phyloP scores from a whole-genome alignment of 345 rosid genomes.

The Salix koriyanagi region DNA sequence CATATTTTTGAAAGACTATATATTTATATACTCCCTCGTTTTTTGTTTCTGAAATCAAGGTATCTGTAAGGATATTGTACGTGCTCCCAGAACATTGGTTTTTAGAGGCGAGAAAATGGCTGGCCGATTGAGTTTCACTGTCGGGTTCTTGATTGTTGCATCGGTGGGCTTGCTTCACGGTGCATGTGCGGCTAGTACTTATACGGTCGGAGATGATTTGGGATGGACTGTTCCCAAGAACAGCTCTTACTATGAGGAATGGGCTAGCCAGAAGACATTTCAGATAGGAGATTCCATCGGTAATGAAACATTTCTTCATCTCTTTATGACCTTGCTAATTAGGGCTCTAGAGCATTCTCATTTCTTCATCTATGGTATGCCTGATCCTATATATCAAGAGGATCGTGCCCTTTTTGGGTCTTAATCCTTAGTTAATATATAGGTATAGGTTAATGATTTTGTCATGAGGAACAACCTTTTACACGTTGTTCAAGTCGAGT shows the following conservation, averaged over 20 bases:
- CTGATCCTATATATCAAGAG: too few relatives aligned
- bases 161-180: background rate
- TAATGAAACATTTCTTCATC: background rate
- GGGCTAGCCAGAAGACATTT: constrained; percentile 20
- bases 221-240: constrained; percentile 29
- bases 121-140: background rate
- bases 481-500: too few relatives aligned
- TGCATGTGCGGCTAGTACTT: background rate
- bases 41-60: background rate
- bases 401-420: too few relatives aligned
- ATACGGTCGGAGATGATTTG: constrained; percentile 8
- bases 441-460: too few relatives aligned
- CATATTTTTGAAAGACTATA: too few relatives aligned
- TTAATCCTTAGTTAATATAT: too few relatives aligned
- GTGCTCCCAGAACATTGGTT: too few relatives aligned
- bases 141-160: constrained; percentile 1
- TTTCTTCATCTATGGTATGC: too few relatives aligned
- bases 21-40: background rate
- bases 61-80: background rate
- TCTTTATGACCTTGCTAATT: background rate
- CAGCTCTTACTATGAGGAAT: constrained; percentile 11
- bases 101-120: background rate
- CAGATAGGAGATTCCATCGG: background rate
- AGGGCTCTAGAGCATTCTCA: background rate
- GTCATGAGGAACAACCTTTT: too few relatives aligned